Evolutionary conservation across 2,329 filamentous ascomycete genomes (phyloP).

Genomic region (Beauveria brongniartii): DNA sequence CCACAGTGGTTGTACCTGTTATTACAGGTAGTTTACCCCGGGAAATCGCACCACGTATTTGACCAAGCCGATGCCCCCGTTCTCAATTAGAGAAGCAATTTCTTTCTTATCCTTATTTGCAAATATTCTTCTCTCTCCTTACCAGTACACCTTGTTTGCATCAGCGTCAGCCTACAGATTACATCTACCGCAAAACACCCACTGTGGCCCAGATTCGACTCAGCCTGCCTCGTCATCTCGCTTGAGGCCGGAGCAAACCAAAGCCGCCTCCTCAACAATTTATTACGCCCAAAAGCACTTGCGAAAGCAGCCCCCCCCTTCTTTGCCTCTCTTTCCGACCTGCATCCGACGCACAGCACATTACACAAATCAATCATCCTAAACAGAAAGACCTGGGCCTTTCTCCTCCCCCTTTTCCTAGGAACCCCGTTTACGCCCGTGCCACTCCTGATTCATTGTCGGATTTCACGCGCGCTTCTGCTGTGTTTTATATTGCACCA

Average conservation of each 20-base stretch:
- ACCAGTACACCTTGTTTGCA: background rate
- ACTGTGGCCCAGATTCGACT: conserved; percentile 1
- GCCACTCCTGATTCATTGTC: background rate
- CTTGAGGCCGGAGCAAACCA: background rate
- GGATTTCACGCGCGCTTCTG: background rate
- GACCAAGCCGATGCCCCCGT: background rate
- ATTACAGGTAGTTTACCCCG: background rate
- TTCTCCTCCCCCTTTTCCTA: background rate
- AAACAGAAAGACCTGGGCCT: background rate
- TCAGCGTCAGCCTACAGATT: background rate
- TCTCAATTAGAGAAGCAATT: background rate
- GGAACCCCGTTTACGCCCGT: background rate
- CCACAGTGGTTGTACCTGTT: background rate
- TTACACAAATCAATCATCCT: background rate
- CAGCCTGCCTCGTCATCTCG: conserved; percentile 10
- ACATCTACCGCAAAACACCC: background rate
- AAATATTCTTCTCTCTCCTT: background rate
- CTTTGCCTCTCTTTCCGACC: background rate
- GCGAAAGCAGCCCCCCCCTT: background rate
- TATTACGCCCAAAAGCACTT: background rate
- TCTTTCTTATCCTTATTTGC: background rate
- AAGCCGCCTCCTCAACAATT: conserved; percentile 5
- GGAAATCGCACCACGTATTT: background rate
- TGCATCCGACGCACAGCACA: background rate
- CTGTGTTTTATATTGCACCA: background rate